Evolutionary conservation across 495 filamentous ascomycete species (phyloP).

Genomic region (Copromyces sp.): DNA sequence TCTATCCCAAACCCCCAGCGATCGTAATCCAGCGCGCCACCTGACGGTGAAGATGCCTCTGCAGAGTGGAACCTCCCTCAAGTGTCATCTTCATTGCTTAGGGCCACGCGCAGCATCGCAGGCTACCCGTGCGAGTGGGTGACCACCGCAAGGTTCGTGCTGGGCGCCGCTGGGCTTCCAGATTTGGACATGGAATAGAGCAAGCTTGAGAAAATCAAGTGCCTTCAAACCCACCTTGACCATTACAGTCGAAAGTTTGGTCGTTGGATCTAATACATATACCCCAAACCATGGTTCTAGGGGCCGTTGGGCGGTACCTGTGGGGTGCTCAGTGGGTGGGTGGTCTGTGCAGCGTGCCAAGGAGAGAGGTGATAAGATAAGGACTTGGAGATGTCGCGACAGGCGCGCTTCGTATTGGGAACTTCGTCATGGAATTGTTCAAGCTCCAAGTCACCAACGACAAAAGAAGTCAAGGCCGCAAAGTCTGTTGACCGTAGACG

Average conservation of each 20-base stretch:
- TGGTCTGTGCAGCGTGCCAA: not conserved
- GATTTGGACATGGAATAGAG: constrained; percentile 34
- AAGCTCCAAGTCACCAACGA: not conserved
- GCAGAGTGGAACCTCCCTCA: constrained; percentile 44
- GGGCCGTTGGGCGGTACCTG: not conserved
- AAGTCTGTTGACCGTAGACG: not conserved
- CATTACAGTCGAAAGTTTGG: constrained; percentile 34
- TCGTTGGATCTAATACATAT: constrained; percentile 14
- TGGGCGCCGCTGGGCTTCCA: constrained; percentile 41
- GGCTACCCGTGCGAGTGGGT: constrained; percentile 41
- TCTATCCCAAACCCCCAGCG: constrained; percentile 39
- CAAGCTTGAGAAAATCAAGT: constrained; percentile 32
- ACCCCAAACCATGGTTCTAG: not conserved
- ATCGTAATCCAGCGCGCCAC: constrained; percentile 44
- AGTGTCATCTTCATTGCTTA: constrained; percentile 42
- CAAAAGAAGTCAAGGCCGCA: not conserved
- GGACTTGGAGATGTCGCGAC: not conserved
- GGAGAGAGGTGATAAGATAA: not conserved
- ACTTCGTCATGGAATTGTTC: not conserved
- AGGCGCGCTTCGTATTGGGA: not conserved
- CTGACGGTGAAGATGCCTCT: constrained; percentile 43
- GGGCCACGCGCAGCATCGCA: constrained; percentile 34
- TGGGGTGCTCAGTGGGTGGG: not conserved
- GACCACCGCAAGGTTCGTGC: constrained; percentile 43
- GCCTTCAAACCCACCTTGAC: constrained; percentile 37